phyloP scores from a whole-genome alignment of 2,329 filamentous ascomycete genomes.

The Trichoderma brevicompactum region DNA sequence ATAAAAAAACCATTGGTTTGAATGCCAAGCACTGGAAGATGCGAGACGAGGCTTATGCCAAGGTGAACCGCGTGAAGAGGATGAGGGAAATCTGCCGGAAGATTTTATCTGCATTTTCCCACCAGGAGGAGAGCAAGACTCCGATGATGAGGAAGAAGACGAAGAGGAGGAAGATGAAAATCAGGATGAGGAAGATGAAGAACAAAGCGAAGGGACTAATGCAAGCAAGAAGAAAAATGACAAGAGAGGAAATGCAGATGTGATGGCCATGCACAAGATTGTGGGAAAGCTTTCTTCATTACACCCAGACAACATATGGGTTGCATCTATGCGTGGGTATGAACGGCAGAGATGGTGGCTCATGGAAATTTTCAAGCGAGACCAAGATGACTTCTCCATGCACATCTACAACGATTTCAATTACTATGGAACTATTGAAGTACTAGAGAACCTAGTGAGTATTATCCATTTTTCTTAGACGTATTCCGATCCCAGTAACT shows the following conservation, averaged over 20 bases:
- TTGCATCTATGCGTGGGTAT: conserved; percentile 31
- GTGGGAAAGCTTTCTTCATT: conserved; percentile 31
- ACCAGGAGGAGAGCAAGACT: not conserved
- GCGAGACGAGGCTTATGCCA: conserved; percentile 32
- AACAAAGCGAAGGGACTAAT: too few species aligned
- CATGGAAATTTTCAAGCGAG: conserved; percentile 32
- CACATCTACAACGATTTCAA: conserved; percentile 50
- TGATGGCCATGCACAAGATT: not conserved
- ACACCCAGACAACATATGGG: conserved; percentile 31
- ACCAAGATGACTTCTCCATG: conserved; percentile 48
- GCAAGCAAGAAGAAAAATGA: not conserved
- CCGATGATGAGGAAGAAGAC: conserved; percentile 6
- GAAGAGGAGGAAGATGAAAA: conserved; percentile 2
- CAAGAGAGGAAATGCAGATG: not conserved
- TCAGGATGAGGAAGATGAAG: not conserved
- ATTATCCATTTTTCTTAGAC: conserved; percentile 2
- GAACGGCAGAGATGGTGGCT: conserved; percentile 34
- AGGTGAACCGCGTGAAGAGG: conserved; percentile 22
- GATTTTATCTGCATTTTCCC: conserved; percentile 33
- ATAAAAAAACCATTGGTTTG: conserved; percentile 32
- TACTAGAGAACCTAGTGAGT: conserved; percentile 46
- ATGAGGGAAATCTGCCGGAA: conserved; percentile 29
- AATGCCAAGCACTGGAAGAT: conserved; percentile 32
- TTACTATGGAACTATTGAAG: conserved; percentile 47
- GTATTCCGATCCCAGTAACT: not conserved